A percentile compares a stretch with the other conserved stretches of the same genome.
phyloP scores from a whole-genome alignment of 202 grass and related monocot genomes.

The Schoenoplectus triqueter region DNA sequence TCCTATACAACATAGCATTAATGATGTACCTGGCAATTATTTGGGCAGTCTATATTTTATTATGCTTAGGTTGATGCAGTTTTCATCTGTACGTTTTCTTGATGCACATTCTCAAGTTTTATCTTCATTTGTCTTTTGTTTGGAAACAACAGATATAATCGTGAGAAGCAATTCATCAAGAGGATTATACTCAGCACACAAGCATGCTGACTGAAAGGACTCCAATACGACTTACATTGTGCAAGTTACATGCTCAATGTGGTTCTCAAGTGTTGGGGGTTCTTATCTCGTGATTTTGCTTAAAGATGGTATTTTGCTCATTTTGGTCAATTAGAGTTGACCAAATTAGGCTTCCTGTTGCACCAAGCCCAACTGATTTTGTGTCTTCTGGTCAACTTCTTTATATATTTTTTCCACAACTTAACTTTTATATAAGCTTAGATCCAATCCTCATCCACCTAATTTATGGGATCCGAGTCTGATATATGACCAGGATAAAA shows the following conservation, averaged over 20 bases:
- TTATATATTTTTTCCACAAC: background rate
- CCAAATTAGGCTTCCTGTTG: background rate
- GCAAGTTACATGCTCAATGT: background rate
- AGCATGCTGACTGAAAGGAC: conserved; percentile 47
- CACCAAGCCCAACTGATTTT: background rate
- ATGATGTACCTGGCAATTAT: background rate
- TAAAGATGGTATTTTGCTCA: background rate
- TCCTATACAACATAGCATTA: background rate
- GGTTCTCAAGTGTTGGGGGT: background rate
- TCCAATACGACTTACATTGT: background rate
- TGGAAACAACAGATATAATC: conserved; percentile 61
- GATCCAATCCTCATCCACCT: background rate
- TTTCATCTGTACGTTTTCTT: background rate
- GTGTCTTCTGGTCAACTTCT: conserved; percentile 1
- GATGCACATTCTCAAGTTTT: background rate
- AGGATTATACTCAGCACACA: conserved; percentile 49
- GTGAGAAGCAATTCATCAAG: conserved; percentile 76
- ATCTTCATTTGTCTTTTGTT: background rate
- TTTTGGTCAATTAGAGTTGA: background rate
- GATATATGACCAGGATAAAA: conserved; percentile 16
- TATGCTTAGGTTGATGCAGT: background rate
- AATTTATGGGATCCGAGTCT: background rate
- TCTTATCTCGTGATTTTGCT: conserved; percentile 21
- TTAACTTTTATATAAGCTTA: background rate
- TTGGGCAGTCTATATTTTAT: background rate